These are phyloP conservation scores for Leptographium radiaticola DNA, from an alignment of 2,329 filamentous ascomycete species.

Conservation along the genomic window DNA sequence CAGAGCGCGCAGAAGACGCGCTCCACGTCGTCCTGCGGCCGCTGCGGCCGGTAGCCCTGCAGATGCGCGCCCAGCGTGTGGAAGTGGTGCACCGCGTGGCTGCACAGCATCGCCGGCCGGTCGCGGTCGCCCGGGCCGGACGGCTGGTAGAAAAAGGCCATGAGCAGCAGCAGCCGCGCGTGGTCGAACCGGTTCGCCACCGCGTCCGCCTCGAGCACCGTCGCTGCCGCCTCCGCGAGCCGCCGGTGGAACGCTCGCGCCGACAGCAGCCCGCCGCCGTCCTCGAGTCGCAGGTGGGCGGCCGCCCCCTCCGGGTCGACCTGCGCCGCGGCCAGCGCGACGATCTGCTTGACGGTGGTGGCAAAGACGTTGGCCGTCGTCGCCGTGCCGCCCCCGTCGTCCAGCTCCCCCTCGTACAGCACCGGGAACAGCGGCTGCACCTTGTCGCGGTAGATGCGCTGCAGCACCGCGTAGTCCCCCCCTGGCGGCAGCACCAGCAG, in stretches of 20 bases:
- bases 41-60: conserved; percentile 19
- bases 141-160: conserved; percentile 48
- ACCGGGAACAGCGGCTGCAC: conserved; percentile 43
- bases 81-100: conserved; percentile 41
- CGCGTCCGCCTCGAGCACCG: conserved; percentile 38
- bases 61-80: conserved; percentile 45
- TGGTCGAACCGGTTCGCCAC: conserved; percentile 41
- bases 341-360: conserved; percentile 37
- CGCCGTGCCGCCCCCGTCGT: neutral
- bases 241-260: conserved; percentile 34
- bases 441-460: conserved; percentile 34
- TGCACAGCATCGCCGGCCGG: conserved; percentile 37
- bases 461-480: conserved; percentile 31
- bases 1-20: conserved; percentile 45
- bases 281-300: conserved; percentile 29
- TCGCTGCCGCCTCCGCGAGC: conserved; percentile 33
- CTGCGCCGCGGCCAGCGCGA: conserved; percentile 38
- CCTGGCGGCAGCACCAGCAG: conserved; percentile 33
- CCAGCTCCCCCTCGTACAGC: conserved; percentile 25
- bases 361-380: conserved; percentile 16
- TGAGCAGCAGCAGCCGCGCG: conserved; percentile 38
- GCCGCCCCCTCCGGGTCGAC: conserved; percentile 30
- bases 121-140: conserved; percentile 39
- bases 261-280: conserved; percentile 24
- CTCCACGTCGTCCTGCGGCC: conserved; percentile 27